Percentiles rank a stretch among this genome's conserved stretches.
Evolutionary conservation across 2,329 filamentous ascomycete species (phyloP).

Genomic region (Phaeosphaeria sp.): DNA sequence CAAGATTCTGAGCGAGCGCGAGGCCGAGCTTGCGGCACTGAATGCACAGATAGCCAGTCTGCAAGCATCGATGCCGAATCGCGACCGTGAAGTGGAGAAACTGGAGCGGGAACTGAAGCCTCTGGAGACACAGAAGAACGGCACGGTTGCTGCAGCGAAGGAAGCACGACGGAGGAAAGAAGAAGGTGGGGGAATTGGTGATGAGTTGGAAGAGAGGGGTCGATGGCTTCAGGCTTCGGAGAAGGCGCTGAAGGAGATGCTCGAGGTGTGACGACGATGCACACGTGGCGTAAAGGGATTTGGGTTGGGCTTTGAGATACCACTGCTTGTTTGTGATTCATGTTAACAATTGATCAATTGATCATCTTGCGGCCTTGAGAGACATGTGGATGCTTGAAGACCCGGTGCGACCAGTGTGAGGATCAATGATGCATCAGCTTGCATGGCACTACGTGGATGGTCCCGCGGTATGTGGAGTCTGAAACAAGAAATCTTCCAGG

Average conservation of each 20-base stretch:
- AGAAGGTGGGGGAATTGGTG: slow-evolving; percentile 67
- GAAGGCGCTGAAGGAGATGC: slow-evolving; percentile 65
- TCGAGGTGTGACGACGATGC: slow-evolving; percentile 59
- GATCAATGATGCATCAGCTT: background rate
- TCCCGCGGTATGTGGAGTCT: slow-evolving; percentile 2
- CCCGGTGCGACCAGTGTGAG: background rate
- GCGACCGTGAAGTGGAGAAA: slow-evolving; percentile 71
- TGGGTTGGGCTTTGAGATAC: slow-evolving; percentile 16
- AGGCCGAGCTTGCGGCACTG: slow-evolving; percentile 51
- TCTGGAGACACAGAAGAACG: slow-evolving; percentile 71
- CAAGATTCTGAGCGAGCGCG: slow-evolving; percentile 47
- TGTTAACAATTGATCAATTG: background rate
- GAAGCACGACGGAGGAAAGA: slow-evolving; percentile 75
- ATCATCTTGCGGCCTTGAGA: too few relatives aligned
- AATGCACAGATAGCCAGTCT: slow-evolving; percentile 57
- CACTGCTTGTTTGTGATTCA: slow-evolving; percentile 4
- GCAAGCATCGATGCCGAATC: slow-evolving; percentile 68
- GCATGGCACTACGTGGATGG: slow-evolving; percentile 5
- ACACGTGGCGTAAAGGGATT: slow-evolving; percentile 12
- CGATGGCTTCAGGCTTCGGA: slow-evolving; percentile 79
- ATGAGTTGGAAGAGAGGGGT: slow-evolving; percentile 77
- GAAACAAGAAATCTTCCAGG: slow-evolving; percentile 13
- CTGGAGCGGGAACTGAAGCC: slow-evolving; percentile 72
- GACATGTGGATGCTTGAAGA: background rate
- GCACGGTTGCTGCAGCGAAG: slow-evolving; percentile 70